Percentiles rank a stretch among this genome's conserved stretches.
These are phyloP conservation scores for Populus pruinosa DNA, from an alignment of 345 rosid species.

Conservation along the genomic window DNA sequence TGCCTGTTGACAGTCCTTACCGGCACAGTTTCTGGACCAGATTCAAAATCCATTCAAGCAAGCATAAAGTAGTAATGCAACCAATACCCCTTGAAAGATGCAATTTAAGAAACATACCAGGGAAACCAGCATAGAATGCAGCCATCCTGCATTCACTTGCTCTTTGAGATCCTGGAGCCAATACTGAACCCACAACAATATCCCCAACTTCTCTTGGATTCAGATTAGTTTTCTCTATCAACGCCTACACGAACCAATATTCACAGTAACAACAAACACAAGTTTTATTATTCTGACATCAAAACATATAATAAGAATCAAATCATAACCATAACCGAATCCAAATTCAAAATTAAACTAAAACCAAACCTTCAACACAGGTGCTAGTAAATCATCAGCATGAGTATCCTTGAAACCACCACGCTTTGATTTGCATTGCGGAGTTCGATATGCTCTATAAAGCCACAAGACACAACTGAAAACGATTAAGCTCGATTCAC, in stretches of 20 bases:
- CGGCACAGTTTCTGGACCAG: constrained; percentile 70
- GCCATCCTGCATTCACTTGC: constrained; percentile 98
- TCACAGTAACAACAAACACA: not conserved
- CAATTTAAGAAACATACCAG: constrained; percentile 40
- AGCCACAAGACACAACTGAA: not conserved
- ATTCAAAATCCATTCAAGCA: not conserved
- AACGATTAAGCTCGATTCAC: not conserved
- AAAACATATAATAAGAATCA: not conserved
- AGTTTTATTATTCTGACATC: not conserved
- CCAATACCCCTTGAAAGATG: not conserved
- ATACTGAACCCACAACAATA: constrained; percentile 89
- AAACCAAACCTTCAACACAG: constrained; percentile 59
- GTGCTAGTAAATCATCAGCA: constrained; percentile 83
- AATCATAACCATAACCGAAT: not conserved
- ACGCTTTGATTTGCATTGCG: constrained; percentile 76
- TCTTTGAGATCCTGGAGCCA: constrained; percentile 87
- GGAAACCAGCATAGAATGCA: constrained; percentile 95
- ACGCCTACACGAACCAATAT: constrained; percentile 47
- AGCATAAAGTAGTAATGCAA: not conserved
- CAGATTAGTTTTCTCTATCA: constrained; percentile 74
- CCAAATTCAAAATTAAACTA: not conserved
- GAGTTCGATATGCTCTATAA: constrained; percentile 72
- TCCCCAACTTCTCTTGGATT: constrained; percentile 93
- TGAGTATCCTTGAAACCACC: constrained; percentile 90
- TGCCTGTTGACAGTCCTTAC: constrained; percentile 88